These are phyloP conservation scores for Sarocladiaceae sp. DNA, from an alignment of 2,329 filamentous ascomycete genomes.

Conservation along the genomic window DNA sequence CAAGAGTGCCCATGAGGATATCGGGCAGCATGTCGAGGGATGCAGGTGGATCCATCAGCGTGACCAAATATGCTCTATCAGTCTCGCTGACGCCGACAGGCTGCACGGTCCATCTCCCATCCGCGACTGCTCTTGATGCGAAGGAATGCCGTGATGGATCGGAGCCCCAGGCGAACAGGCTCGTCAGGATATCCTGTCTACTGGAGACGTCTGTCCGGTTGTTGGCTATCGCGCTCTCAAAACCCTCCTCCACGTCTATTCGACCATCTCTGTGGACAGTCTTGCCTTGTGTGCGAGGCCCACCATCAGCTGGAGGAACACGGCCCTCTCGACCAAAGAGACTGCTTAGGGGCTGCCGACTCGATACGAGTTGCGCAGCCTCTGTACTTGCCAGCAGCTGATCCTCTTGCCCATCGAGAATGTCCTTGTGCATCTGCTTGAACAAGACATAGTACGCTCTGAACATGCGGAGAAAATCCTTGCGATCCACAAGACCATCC, in stretches of 20 bases:
- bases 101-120: conserved; percentile 2
- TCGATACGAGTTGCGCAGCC: conserved; percentile 67
- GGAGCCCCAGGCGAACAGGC: conserved; percentile 36
- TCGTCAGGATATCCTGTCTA: conserved; percentile 54
- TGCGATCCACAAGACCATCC: conserved; percentile 78
- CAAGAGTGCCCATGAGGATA: conserved; percentile 28
- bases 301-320: conserved; percentile 56
- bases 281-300: conserved; percentile 58
- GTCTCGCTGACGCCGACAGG: background rate
- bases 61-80: conserved; percentile 36
- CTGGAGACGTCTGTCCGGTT: conserved; percentile 54
- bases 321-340: conserved; percentile 66
- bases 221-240: conserved; percentile 49
- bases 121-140: conserved; percentile 13
- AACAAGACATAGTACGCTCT: conserved; percentile 87
- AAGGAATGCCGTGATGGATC: conserved; percentile 22
- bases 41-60: conserved; percentile 39
- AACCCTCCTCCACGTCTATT: conserved; percentile 54
- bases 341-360: conserved; percentile 69
- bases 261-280: conserved; percentile 56
- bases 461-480: conserved; percentile 88
- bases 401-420: conserved; percentile 70
- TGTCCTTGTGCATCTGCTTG: conserved; percentile 82
- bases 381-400: conserved; percentile 70
- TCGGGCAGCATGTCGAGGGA: conserved; percentile 36